Percentiles rank a stretch among this genome's conserved stretches.
These are phyloP conservation scores for Thymus mandschuricus DNA, from an alignment of 257 asterid genomes.

Conservation along the genomic window DNA sequence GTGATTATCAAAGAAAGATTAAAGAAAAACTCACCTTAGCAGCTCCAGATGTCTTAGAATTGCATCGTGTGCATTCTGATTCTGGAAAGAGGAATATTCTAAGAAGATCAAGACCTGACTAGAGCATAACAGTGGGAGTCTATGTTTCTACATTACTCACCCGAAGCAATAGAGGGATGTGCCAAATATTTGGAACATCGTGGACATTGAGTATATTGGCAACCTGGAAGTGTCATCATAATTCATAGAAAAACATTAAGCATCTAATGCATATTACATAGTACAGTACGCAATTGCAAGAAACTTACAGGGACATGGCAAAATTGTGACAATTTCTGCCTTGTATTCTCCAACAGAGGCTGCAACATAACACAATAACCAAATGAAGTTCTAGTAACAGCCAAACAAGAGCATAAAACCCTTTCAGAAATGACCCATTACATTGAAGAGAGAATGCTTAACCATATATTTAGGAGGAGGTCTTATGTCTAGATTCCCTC, in stretches of 20 bases:
- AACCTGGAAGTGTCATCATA: conserved; percentile 44
- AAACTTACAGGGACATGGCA: conserved; percentile 82
- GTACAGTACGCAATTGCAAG: conserved; percentile 18
- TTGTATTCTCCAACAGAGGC: conserved; percentile 85
- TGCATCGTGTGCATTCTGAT: conserved; percentile 86
- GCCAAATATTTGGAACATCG: conserved; percentile 96
- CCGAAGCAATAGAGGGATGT: conserved; percentile 84
- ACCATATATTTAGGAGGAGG: background rate
- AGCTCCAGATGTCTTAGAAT: conserved; percentile 75
- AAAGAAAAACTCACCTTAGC: conserved; percentile 46
- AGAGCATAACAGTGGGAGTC: background rate
- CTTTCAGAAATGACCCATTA: conserved; percentile 1
- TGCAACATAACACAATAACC: conserved; percentile 43
- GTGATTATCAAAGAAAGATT: conserved; percentile 14
- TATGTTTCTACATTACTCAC: conserved; percentile 43
- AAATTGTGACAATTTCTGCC: conserved; percentile 84
- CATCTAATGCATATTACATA: background rate
- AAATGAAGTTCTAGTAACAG: conserved; percentile 15
- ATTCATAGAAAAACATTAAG: background rate
- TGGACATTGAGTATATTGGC: conserved; percentile 73
- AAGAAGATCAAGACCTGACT: conserved; percentile 1
- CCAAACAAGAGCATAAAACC: background rate
- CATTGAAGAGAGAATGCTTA: conserved; percentile 5
- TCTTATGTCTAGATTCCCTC: background rate
- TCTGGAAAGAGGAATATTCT: conserved; percentile 50